Conservation (phyloP, 805 yeast species). For the Metschnikowia anglica region DNA sequence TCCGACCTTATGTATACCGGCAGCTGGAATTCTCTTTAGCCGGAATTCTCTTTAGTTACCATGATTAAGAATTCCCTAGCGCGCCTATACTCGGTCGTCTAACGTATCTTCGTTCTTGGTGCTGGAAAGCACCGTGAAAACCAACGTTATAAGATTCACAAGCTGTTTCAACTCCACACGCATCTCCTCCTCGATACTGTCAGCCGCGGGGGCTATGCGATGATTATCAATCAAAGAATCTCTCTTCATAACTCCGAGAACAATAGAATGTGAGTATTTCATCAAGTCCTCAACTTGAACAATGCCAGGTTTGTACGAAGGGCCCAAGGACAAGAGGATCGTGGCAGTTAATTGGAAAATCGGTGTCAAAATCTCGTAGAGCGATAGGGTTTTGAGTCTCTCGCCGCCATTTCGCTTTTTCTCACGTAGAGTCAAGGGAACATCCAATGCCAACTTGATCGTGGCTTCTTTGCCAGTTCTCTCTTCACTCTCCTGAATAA, state of each 20-base stretch:
- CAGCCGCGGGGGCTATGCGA: constrained; percentile 12
- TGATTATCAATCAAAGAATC: constrained; percentile 41
- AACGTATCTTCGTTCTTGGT: constrained; percentile 10
- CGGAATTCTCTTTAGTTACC: no score
- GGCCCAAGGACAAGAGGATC: constrained; percentile 70
- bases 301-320: constrained; percentile 62
- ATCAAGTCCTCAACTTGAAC: constrained; percentile 52
- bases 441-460: constrained; percentile 52
- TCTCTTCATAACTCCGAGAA: constrained; percentile 62
- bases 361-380: constrained; percentile 69
- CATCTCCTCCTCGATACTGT: constrained; percentile 27
- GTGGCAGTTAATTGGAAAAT: constrained; percentile 71
- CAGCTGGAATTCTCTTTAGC: no score
- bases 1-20: no score
- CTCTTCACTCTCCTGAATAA: constrained; percentile 31
- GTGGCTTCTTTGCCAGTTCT: constrained; percentile 6
- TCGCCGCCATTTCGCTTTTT: constrained; percentile 1
- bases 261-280: constrained; percentile 50
- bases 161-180: constrained; percentile 48
- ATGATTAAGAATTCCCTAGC: neutral
- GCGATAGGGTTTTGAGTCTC: constrained; percentile 38
- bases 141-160: constrained; percentile 31
- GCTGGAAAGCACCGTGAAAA: constrained; percentile 14
- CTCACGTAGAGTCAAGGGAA: constrained; percentile 42
- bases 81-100: neutral